A percentile compares a stretch with the other conserved stretches of the same genome.
phyloP scores from a whole-genome alignment of 257 asterid species.

The Thymus quinquecostatus region DNA sequence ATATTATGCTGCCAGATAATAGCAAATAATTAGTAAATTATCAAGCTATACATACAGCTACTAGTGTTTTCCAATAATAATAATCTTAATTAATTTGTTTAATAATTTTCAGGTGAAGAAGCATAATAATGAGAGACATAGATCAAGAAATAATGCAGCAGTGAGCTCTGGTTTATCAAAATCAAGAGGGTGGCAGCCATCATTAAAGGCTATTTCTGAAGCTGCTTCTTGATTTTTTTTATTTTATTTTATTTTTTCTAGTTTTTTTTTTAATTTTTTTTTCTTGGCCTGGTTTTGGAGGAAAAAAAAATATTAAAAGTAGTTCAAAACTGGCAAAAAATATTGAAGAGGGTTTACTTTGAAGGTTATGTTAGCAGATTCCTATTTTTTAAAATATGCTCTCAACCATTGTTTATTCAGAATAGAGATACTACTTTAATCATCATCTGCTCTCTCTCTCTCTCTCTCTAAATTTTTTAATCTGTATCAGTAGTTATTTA shows the following conservation, averaged over 20 bases:
- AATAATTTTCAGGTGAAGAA: conserved; percentile 53
- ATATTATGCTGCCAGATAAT: conserved; percentile 5
- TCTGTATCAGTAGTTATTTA: too few species aligned
- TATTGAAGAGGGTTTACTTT: conserved; percentile 18
- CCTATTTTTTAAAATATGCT: conserved; percentile 24
- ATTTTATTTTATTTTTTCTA: not conserved
- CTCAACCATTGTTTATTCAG: too few species aligned
- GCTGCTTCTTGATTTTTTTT: conserved; percentile 50
- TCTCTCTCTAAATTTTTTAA: not conserved
- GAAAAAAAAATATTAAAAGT: not conserved
- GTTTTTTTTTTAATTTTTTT: not conserved
- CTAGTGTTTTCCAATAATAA: conserved; percentile 30
- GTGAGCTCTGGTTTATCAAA: conserved; percentile 48
- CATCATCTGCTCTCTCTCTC: not conserved
- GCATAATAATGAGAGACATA: conserved; percentile 46
- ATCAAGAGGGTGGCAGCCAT: conserved; percentile 80
- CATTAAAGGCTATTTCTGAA: conserved; percentile 84
- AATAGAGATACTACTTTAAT: too few species aligned
- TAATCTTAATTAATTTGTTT: not conserved
- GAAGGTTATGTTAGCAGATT: conserved; percentile 26
- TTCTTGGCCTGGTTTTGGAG: conserved; percentile 11
- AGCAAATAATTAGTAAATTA: not conserved
- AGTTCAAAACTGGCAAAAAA: conserved; percentile 13
- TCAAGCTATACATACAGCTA: conserved; percentile 20
- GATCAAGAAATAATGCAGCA: conserved; percentile 48